Base-by-base conservation (phyloP, 257 asterid genomes). In the Solanum gandarillasii region DNA sequence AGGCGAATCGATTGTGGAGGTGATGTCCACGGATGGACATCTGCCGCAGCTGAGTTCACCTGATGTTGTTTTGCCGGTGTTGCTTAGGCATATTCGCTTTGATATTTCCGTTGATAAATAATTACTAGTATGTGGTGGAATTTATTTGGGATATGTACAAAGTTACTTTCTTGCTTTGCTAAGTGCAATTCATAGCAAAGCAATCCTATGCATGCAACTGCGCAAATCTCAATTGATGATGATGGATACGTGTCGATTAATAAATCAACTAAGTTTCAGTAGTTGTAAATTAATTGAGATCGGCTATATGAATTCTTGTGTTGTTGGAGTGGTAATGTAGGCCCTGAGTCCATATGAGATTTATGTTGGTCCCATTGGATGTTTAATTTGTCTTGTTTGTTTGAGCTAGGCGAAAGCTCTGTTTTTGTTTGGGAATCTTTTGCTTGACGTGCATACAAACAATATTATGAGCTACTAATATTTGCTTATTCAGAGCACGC, bases 31-130 rank as follows among this genome's bases (percentile, higher is more conserved):
- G 1, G 96, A 95, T 25, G 99, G 99, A 12, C 99, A 96, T 62
- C 90, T 96, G 23, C 99, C 98, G 46, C 99, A 95, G 87, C 87
- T 96, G 74, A 96, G 99, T 91, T 93, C 97, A 29, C 98, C 98
- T 7, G 98, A 92, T 20, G 89, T 95, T 14, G 93, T 92, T 9
- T 72, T 92, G 13, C 99, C 99, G 6, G 95, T 96, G 71, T 89
- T 96, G 52, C 92, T 95, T 72, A 88, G 95, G 85, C 98, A 96
- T 76, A 93, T 96, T 86, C 93, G 91, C 3, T 83, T 90, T 78
- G 75, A 91, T 34, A 93, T 94, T 58, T 89, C 90, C 35, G 87
- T 46, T 82, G 41, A 81, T 46, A 25, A 27, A 27, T 81, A 43
- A 29, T 38, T 74, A 10, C 7, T 46, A 12, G 11, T 36, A 10